Evolutionary conservation across 257 asterid species (phyloP).

Genomic region (Plantago major): DNA sequence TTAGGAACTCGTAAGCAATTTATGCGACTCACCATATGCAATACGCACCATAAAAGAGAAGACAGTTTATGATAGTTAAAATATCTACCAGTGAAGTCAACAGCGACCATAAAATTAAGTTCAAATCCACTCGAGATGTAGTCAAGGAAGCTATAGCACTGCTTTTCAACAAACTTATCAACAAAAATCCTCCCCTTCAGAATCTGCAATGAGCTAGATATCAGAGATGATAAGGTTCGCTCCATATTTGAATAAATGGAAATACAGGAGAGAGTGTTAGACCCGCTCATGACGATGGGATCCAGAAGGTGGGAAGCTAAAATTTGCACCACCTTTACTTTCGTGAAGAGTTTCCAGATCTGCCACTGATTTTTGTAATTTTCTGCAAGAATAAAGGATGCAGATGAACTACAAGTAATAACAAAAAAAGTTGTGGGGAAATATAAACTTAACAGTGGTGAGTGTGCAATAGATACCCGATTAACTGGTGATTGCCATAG

Average conservation of each 20-base stretch:
- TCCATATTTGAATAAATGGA: slow-evolving; percentile 4
- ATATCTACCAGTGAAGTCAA: slow-evolving; percentile 72
- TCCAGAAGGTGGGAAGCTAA: slow-evolving; percentile 49
- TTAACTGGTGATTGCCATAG: slow-evolving; percentile 60
- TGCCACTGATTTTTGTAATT: slow-evolving; percentile 55
- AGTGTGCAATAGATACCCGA: slow-evolving; percentile 46
- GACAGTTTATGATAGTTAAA: slow-evolving; percentile 1
- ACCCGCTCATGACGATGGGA: slow-evolving; percentile 55
- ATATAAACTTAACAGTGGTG: neutral
- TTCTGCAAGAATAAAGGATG: slow-evolving; percentile 29
- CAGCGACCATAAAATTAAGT: slow-evolving; percentile 81
- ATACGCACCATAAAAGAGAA: neutral
- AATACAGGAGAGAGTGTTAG: slow-evolving; percentile 13
- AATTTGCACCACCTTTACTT: slow-evolving; percentile 48
- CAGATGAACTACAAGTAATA: neutral
- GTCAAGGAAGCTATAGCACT: slow-evolving; percentile 65
- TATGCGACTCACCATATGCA: slow-evolving; percentile 7
- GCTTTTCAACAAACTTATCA: slow-evolving; percentile 55
- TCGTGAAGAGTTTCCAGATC: slow-evolving; percentile 56
- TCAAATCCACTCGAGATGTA: slow-evolving; percentile 82
- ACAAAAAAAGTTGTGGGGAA: neutral
- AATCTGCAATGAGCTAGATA: slow-evolving; percentile 32
- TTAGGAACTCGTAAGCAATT: slow-evolving; percentile 13
- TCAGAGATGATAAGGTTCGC: slow-evolving; percentile 18
- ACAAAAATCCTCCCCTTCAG: slow-evolving; percentile 57